Percentiles rank a stretch among this genome's conserved stretches.
phyloP scores from a whole-genome alignment of 1,139 yeast genomes.

The Hyphopichia fennica region DNA sequence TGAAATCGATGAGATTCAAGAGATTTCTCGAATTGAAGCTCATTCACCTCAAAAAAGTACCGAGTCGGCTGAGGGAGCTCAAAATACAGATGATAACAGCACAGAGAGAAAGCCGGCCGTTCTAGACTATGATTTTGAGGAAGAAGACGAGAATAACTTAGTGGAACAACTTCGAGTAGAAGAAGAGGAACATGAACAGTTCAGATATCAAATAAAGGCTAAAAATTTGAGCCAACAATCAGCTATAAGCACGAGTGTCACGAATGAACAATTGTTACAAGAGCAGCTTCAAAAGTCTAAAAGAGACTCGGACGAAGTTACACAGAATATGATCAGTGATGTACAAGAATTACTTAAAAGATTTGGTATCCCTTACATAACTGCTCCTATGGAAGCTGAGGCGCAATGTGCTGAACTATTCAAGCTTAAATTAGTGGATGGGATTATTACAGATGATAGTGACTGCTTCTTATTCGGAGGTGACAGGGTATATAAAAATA shows the following conservation, averaged over 20 bases:
- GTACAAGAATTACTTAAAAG: constrained; percentile 83
- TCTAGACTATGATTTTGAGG: constrained; percentile 66
- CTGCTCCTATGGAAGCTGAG: constrained; percentile 98
- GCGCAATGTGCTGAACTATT: constrained; percentile 91
- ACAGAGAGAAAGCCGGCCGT: constrained; percentile 18
- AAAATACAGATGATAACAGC: constrained; percentile 45
- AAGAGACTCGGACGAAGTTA: constrained; percentile 90
- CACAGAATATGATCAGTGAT: constrained; percentile 81
- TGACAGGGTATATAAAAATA: constrained; percentile 76
- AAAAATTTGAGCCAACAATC: constrained; percentile 19
- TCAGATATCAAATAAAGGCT: constrained; percentile 49
- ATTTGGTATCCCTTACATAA: constrained; percentile 91
- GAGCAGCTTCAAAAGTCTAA: constrained; percentile 65
- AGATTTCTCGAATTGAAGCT: constrained; percentile 4
- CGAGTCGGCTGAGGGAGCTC: constrained; percentile 11
- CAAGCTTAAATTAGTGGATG: constrained; percentile 75
- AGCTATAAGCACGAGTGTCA: constrained; percentile 33
- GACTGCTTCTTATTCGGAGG: constrained; percentile 97
- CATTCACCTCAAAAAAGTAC: neutral
- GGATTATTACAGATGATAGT: constrained; percentile 95
- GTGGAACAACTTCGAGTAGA: constrained; percentile 65
- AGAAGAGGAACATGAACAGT: constrained; percentile 66
- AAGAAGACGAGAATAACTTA: constrained; percentile 72
- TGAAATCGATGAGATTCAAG: constrained; percentile 7
- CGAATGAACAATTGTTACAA: constrained; percentile 55